Evolutionary conservation across 331 rosid species (phyloP), one percentile per base, ranked within the genome.

Genomic region (Acacia pycnantha): DNA sequence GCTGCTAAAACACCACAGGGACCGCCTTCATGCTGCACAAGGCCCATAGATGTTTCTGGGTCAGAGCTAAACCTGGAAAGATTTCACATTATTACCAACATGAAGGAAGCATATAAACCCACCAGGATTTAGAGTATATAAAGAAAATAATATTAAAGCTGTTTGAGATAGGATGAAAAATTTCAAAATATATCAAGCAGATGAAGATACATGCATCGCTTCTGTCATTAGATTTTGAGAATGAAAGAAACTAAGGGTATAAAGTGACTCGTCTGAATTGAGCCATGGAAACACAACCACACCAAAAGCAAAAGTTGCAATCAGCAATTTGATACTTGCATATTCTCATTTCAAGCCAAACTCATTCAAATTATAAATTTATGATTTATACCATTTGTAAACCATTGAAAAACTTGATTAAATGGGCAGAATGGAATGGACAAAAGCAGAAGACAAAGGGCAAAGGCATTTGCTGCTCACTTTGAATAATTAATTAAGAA

Each of bases 1-100:
- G 99, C 93, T 84, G 99, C 97, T 90, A 94, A 92, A 89, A 96
- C 98, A 61, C 99, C 99, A 89, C 99, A 95, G 70, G 99, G 99
- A 81, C 99, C 98, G 66, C 99, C 99, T 95, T 95, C 98, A 90
- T 93, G 97, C 91, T 95, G 99, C 92, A 93, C 98, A 75, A 96
- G 89, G 76, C 99, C 99, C 92, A 94, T 93, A 56, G 92, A 89
- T 79, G 99, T 95, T 88, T 83, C 97, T 79, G 93, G 94, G 90
- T 95, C 99, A 86, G 95, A 84, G 91, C 98, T 95, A 91, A 93
- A 95, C 91, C 99, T 95, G 77, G 59, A 87, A 77, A 80, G 80
- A 76, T 73, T 81, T 81, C 61, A 75, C 22, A 35, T 79, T 44
- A 85, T 86, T 78, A 89, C 87, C 76, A 82, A 82, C 59, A 68